phyloP scores from a whole-genome alignment of 495 filamentous ascomycete genomes.

The Clohesyomyces aquaticus region DNA sequence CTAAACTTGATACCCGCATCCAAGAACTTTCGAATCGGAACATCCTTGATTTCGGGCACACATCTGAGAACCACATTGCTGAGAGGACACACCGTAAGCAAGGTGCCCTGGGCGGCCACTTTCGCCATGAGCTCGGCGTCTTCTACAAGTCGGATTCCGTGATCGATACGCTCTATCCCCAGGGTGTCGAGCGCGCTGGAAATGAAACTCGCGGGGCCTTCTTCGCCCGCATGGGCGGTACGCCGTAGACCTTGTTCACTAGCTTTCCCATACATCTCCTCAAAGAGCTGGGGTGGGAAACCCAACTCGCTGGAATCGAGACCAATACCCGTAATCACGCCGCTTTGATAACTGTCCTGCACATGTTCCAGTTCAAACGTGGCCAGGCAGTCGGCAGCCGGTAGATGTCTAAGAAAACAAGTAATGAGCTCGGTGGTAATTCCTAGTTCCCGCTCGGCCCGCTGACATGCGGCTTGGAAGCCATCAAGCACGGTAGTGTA shows the following conservation, averaged over 20 bases:
- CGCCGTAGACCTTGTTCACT: slow-evolving; percentile 55
- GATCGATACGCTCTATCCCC: slow-evolving; percentile 67
- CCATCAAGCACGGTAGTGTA: slow-evolving; percentile 64
- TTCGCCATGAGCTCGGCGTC: slow-evolving; percentile 62
- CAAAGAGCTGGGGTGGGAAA: slow-evolving; percentile 67
- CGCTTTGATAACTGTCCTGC: slow-evolving; percentile 56
- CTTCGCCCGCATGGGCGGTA: slow-evolving; percentile 77
- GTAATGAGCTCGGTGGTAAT: slow-evolving; percentile 66
- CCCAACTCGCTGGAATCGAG: slow-evolving; percentile 68
- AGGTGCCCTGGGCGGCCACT: slow-evolving; percentile 57
- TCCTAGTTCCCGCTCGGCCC: slow-evolving; percentile 65
- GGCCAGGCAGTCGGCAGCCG: slow-evolving; percentile 55
- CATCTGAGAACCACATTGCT: slow-evolving; percentile 71
- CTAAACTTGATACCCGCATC: slow-evolving; percentile 58
- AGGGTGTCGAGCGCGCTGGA: slow-evolving; percentile 62
- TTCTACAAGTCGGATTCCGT: slow-evolving; percentile 69
- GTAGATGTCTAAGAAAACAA: slow-evolving; percentile 72
- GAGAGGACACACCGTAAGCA: slow-evolving; percentile 73
- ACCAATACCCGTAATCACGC: slow-evolving; percentile 64
- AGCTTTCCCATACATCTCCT: slow-evolving; percentile 61
- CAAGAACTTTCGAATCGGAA: slow-evolving; percentile 68
- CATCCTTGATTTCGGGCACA: slow-evolving; percentile 58
- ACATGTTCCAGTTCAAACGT: slow-evolving; percentile 56
- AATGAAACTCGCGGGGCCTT: slow-evolving; percentile 71
- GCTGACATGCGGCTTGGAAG: slow-evolving; percentile 60